These are phyloP conservation scores for Lentinus brumalis DNA, from an alignment of 768 basidiomycete genomes.

Conservation along the genomic window DNA sequence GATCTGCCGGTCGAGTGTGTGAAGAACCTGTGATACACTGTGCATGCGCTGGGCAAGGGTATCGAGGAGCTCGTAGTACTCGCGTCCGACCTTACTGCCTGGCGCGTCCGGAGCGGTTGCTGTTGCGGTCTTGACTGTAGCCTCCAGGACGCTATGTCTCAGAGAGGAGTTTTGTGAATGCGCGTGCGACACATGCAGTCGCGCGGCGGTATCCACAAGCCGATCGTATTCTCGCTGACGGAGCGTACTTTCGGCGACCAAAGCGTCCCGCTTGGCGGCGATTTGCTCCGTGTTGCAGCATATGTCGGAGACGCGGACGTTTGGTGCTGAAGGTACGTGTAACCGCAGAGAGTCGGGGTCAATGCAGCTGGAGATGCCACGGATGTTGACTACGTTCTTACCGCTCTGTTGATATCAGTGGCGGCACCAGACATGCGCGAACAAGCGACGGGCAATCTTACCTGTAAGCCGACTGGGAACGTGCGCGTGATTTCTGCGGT, in stretches of 20 bases:
- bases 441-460: conserved; percentile 20
- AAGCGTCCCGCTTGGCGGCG: not conserved
- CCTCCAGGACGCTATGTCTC: not conserved
- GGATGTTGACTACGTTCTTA: conserved; percentile 52
- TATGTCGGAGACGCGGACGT: conserved; percentile 55
- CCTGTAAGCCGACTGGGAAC: conserved; percentile 51
- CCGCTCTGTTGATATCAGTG: conserved; percentile 42
- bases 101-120: conserved; percentile 43
- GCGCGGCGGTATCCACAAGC: too few species aligned
- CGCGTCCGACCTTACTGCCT: conserved; percentile 42
- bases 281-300: conserved; percentile 39
- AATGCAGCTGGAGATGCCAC: conserved; percentile 48
- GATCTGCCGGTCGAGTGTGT: conserved; percentile 43
- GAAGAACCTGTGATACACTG: conserved; percentile 37
- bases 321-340: conserved; percentile 42
- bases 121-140: conserved; percentile 40
- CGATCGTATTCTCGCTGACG: not conserved
- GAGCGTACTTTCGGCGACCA: conserved; percentile 20
- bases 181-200: too few species aligned
- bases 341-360: conserved; percentile 56
- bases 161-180: too few species aligned
- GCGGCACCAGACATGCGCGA: too few species aligned
- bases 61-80: conserved; percentile 45
- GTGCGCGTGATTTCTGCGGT: conserved; percentile 59
- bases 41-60: conserved; percentile 42